A percentile compares a stretch with the other conserved stretches of the same genome.
phyloP scores from a whole-genome alignment of 78 protist genomes.

The Dictyostelium brefeldianum region DNA sequence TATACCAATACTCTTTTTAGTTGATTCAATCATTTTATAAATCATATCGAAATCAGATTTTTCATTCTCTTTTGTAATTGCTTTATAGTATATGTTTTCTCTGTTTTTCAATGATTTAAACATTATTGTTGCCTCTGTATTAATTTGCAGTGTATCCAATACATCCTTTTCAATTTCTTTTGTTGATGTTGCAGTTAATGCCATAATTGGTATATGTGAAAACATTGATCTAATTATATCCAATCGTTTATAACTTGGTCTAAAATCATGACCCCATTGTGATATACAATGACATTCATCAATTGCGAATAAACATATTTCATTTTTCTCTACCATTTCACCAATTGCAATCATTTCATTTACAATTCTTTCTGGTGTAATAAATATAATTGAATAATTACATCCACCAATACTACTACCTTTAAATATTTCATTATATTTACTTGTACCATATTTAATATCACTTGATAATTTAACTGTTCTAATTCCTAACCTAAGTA shows the following conservation, averaged over 20 bases:
- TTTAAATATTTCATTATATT: conserved; percentile 14
- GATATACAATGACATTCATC: conserved; percentile 95
- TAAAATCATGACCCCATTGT: conserved; percentile 95
- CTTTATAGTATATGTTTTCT: conserved; percentile 53
- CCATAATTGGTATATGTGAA: conserved; percentile 77
- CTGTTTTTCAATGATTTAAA: conserved; percentile 21
- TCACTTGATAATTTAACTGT: conserved; percentile 26
- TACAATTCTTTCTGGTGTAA: conserved; percentile 87
- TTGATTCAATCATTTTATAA: neutral
- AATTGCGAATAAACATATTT: conserved; percentile 71
- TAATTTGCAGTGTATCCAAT: neutral
- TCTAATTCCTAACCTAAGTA: conserved; percentile 36
- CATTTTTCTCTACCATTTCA: neutral
- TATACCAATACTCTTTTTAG: neutral
- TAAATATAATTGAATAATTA: conserved; percentile 48
- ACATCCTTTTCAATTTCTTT: conserved; percentile 36
- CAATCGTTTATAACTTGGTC: conserved; percentile 51
- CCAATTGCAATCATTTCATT: neutral
- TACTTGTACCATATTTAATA: neutral
- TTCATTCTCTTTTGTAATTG: neutral
- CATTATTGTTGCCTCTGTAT: neutral
- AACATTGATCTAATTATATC: neutral
- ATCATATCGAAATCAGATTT: neutral
- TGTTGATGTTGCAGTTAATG: conserved; percentile 89
- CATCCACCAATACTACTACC: neutral